These are phyloP conservation scores for Arthroderma sp. DNA, from an alignment of 2,329 filamentous ascomycete genomes.

Conservation along the genomic window DNA sequence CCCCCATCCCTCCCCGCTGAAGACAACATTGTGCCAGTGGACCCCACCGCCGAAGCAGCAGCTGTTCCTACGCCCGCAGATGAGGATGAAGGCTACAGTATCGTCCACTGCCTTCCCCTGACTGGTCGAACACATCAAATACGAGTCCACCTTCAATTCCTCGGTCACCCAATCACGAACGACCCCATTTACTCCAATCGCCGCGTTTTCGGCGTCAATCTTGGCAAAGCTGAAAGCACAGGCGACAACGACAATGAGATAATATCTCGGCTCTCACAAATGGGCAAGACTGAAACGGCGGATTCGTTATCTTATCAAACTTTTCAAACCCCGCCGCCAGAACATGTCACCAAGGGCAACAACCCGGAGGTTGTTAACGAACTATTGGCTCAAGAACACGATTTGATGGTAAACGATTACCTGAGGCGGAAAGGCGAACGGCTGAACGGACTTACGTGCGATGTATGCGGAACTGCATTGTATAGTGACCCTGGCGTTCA, in stretches of 20 bases:
- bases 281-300: conserved; percentile 89
- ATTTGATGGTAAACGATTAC: conserved; percentile 84
- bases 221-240: conserved; percentile 56
- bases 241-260: conserved; percentile 76
- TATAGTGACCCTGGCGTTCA: conserved; percentile 87
- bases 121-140: conserved; percentile 93
- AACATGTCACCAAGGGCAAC: conserved; percentile 20
- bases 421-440: conserved; percentile 84
- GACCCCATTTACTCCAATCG: conserved; percentile 96
- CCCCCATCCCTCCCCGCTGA: conserved; percentile 9
- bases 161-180: conserved; percentile 91
- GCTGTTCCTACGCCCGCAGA: conserved; percentile 24
- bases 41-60: conserved; percentile 16
- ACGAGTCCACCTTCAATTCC: conserved; percentile 82
- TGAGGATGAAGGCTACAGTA: conserved; percentile 64
- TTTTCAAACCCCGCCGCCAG: conserved; percentile 27
- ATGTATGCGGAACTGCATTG: conserved; percentile 69
- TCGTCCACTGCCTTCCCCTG: conserved; percentile 84
- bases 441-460: conserved; percentile 73
- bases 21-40: conserved; percentile 5
- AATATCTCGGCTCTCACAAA: conserved; percentile 67
- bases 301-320: conserved; percentile 78
- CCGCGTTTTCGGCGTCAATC: conserved; percentile 70
- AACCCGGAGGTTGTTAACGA: conserved; percentile 25
- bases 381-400: conserved; percentile 36